Percentiles rank a stretch among this genome's conserved stretches.
Evolutionary conservation across 176 grass and related monocot species (phyloP).

Genomic region (Juncus inflexus): DNA sequence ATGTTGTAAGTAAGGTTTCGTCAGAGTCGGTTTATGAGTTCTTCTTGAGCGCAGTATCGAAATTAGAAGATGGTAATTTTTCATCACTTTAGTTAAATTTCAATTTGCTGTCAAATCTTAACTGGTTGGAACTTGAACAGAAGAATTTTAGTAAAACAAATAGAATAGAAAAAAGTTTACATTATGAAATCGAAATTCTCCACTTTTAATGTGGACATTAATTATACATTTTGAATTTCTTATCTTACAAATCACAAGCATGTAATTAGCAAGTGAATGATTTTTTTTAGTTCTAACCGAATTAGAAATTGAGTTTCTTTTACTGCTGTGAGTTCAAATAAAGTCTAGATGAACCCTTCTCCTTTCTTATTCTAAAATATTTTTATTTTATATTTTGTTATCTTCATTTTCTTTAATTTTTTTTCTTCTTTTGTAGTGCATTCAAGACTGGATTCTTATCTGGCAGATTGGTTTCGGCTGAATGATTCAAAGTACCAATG

Average conservation of each 20-base stretch:
- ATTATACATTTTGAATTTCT: background rate
- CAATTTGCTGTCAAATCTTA: background rate
- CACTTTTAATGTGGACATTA: background rate
- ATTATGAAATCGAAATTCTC: background rate
- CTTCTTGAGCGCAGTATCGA: slow-evolving; percentile 50
- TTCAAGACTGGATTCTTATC: slow-evolving; percentile 65
- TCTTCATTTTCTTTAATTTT: slow-evolving; percentile 19
- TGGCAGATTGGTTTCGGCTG: slow-evolving; percentile 79
- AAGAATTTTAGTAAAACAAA: too few species aligned
- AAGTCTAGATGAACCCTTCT: too few species aligned
- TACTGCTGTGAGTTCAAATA: too few species aligned
- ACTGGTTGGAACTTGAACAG: background rate
- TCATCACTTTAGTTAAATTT: background rate
- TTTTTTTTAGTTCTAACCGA: background rate
- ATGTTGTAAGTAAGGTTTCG: slow-evolving; percentile 20
- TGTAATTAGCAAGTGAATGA: background rate
- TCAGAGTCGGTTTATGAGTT: slow-evolving; percentile 35
- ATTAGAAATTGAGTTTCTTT: background rate
- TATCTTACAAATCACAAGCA: background rate
- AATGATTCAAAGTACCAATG: slow-evolving; percentile 82
- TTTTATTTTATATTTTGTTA: slow-evolving; percentile 4
- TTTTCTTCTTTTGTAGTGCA: slow-evolving; percentile 52
- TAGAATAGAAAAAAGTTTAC: background rate
- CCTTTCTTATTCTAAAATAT: too few species aligned
- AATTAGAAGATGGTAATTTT: slow-evolving; percentile 62